These are phyloP conservation scores for Candida suzukii DNA, from an alignment of 805 yeast species.

Conservation along the genomic window DNA sequence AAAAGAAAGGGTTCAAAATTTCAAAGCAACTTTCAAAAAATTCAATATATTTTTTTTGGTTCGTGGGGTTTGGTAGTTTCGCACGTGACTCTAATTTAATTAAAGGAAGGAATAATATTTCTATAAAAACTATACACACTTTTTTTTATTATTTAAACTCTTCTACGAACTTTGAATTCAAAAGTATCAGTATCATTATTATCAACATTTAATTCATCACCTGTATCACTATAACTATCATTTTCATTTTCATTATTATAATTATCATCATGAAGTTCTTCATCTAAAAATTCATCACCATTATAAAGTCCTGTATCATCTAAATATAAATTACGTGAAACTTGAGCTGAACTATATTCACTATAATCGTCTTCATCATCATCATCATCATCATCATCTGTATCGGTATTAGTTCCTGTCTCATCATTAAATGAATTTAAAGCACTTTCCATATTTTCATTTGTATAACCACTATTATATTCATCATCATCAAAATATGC, in stretches of 20 bases:
- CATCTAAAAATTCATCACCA: neutral
- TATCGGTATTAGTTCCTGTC: conserved; percentile 3
- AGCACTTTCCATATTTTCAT: conserved; percentile 9
- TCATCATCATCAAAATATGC: conserved; percentile 4
- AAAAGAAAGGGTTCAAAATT: no score
- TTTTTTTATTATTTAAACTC: no score
- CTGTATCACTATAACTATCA: neutral
- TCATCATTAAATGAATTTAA: no score
- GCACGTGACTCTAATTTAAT: no score
- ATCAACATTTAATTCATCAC: neutral
- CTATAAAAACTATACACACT: no score
- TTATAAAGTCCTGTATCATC: neutral
- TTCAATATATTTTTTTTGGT: no score
- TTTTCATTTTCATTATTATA: neutral
- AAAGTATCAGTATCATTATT: neutral
- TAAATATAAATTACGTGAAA: neutral
- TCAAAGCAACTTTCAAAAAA: no score
- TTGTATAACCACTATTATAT: neutral
- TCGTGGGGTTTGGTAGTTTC: no score
- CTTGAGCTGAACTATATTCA: neutral
- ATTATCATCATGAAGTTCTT: neutral
- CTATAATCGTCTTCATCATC: neutral
- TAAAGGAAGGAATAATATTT: no score
- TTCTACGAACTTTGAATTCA: no score
- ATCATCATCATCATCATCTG: neutral